Conservation (phyloP, 768 basidiomycete species). For the Lactarius trivialis region DNA sequence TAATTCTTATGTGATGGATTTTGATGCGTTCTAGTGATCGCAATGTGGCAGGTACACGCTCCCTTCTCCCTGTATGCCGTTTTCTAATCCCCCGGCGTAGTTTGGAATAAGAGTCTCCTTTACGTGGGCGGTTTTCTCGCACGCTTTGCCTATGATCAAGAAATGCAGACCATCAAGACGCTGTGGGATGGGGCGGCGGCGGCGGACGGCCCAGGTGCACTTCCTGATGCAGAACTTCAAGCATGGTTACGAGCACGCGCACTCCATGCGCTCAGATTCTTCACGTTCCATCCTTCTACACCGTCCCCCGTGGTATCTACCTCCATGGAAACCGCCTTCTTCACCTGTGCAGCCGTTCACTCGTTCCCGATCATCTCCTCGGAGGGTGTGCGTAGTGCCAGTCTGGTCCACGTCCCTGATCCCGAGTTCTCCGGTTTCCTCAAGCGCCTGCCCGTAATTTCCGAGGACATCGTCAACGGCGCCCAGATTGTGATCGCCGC, state of each 20-base stretch:
- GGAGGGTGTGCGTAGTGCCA: slow-evolving; percentile 58
- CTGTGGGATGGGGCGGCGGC: slow-evolving; percentile 50
- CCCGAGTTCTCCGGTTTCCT: slow-evolving; percentile 66
- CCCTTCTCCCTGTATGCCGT: not conserved
- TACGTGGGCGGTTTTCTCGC: slow-evolving; percentile 78
- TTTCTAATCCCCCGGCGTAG: slow-evolving; percentile 32
- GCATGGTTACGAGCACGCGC: slow-evolving; percentile 51
- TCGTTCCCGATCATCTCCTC: slow-evolving; percentile 70
- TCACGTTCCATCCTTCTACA: slow-evolving; percentile 83
- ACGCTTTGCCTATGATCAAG: slow-evolving; percentile 78
- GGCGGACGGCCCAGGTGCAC: slow-evolving; percentile 24
- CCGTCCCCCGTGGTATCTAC: slow-evolving; percentile 74
- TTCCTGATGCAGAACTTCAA: slow-evolving; percentile 38
- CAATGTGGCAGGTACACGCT: slow-evolving; percentile 59
- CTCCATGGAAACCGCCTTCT: slow-evolving; percentile 73
- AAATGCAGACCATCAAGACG: slow-evolving; percentile 55
- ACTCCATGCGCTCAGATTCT: slow-evolving; percentile 80
- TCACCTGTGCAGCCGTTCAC: slow-evolving; percentile 45
- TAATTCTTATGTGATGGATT: slow-evolving; percentile 1
- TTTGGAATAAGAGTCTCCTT: slow-evolving; percentile 89
- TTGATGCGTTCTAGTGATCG: slow-evolving; percentile 49
- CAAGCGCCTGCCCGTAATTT: slow-evolving; percentile 68
- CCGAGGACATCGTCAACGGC: slow-evolving; percentile 48
- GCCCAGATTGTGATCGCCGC: slow-evolving; percentile 55
- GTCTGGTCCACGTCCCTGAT: slow-evolving; percentile 69